A percentile compares a stretch with the other conserved stretches of the same genome.
phyloP scores from a whole-genome alignment of 208 protist species.

The Wallacemonas sp. region DNA sequence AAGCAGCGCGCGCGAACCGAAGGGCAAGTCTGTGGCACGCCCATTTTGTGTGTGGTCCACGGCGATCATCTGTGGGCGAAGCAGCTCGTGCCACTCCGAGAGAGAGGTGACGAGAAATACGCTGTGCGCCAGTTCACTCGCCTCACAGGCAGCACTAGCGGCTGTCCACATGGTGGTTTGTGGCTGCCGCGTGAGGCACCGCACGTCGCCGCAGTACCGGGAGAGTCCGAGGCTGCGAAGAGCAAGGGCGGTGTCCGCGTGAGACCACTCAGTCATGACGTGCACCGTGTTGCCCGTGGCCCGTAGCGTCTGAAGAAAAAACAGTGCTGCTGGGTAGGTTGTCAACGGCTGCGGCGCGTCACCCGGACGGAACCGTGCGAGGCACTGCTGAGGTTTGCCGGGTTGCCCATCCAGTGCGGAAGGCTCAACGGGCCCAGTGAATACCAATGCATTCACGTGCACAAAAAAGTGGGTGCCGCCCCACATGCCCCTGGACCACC shows the following conservation, averaged over 20 bases:
- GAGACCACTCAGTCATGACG: constrained; percentile 48
- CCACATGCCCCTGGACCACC: constrained; percentile 25
- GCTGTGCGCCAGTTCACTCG: constrained; percentile 24
- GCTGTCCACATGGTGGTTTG: constrained; percentile 28
- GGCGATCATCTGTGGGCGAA: constrained; percentile 41
- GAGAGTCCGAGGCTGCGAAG: constrained; percentile 51
- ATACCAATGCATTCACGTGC: constrained; percentile 51
- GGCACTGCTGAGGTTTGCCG: constrained; percentile 40
- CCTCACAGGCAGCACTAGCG: constrained; percentile 29
- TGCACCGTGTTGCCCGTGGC: constrained; percentile 49
- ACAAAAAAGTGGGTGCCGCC: constrained; percentile 72
- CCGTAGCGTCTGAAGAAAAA: constrained; percentile 69
- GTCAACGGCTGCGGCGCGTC: constrained; percentile 23
- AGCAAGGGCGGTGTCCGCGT: constrained; percentile 28
- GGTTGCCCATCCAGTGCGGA: constrained; percentile 15
- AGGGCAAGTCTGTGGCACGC: background rate
- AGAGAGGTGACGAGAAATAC: constrained; percentile 46
- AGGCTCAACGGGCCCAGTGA: constrained; percentile 13
- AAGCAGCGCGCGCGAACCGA: constrained; percentile 24
- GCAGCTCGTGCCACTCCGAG: constrained; percentile 31
- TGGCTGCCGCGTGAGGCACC: constrained; percentile 30
- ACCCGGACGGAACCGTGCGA: constrained; percentile 18
- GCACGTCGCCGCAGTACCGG: constrained; percentile 34
- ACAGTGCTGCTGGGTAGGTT: constrained; percentile 44
- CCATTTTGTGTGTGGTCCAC: constrained; percentile 32